Conservation (phyloP, 768 basidiomycete genomes). For the Chiua virens region DNA sequence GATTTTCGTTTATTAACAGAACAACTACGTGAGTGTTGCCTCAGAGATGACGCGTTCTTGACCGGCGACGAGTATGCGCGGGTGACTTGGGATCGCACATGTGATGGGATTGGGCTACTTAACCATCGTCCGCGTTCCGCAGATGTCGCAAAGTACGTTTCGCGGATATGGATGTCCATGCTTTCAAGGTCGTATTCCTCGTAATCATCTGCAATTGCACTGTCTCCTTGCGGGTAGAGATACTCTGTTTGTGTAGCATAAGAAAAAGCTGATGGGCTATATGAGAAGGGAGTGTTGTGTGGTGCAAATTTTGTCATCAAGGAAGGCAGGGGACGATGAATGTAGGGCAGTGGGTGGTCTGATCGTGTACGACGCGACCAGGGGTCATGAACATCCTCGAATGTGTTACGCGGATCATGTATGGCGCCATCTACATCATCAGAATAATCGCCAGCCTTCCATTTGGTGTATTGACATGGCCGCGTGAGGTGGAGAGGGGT, state of each 20-base stretch:
- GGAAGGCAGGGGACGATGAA: slow-evolving; percentile 16
- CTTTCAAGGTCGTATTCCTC: slow-evolving; percentile 33
- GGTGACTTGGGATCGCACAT: slow-evolving; percentile 9
- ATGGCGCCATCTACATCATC: not conserved
- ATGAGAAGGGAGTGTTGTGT: not conserved
- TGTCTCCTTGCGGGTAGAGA: slow-evolving; percentile 11
- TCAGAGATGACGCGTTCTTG: slow-evolving; percentile 10
- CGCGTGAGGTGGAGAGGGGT: slow-evolving; percentile 15
- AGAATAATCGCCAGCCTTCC: slow-evolving; percentile 1
- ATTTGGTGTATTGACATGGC: slow-evolving; percentile 1
- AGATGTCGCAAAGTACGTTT: slow-evolving; percentile 55
- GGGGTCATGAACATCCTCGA: not conserved
- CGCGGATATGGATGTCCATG: slow-evolving; percentile 38
- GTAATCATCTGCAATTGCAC: slow-evolving; percentile 18
- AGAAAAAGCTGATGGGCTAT: slow-evolving; percentile 3
- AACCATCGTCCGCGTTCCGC: slow-evolving; percentile 61
- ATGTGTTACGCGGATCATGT: not conserved
- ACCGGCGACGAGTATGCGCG: slow-evolving; percentile 26
- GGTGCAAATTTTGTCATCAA: slow-evolving; percentile 15
- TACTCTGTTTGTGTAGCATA: not conserved
- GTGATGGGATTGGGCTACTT: slow-evolving; percentile 44
- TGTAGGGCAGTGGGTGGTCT: not conserved
- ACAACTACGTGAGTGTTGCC: not conserved
- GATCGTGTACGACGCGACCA: slow-evolving; percentile 2
- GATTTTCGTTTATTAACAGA: not conserved